These are phyloP conservation scores for Fonsecaea pugnacius DNA, from an alignment of 2,329 filamentous ascomycete genomes.

Conservation along the genomic window DNA sequence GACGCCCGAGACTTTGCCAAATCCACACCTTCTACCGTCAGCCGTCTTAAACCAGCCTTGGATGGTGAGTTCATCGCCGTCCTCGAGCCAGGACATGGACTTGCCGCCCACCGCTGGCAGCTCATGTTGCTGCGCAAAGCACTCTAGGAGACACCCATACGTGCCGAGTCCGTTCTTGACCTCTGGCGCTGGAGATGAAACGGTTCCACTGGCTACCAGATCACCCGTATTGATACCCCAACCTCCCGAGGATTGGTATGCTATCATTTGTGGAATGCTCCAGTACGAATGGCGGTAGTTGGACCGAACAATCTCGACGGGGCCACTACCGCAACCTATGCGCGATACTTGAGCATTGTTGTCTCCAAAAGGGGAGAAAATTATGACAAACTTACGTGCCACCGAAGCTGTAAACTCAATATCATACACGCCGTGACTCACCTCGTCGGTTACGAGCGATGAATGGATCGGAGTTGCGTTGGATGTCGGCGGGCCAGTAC, in stretches of 20 bases:
- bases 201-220: slow-evolving; percentile 17
- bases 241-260: slow-evolving; percentile 21
- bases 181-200: slow-evolving; percentile 17
- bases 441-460: slow-evolving; percentile 9
- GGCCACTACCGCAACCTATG: slow-evolving; percentile 1
- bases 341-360: background rate
- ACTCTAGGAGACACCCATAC: slow-evolving; percentile 18
- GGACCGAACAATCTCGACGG: slow-evolving; percentile 14
- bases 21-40: slow-evolving; percentile 17
- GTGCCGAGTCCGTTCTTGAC: slow-evolving; percentile 8
- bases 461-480: slow-evolving; percentile 4
- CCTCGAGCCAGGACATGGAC: slow-evolving; percentile 17
- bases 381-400: slow-evolving; percentile 6
- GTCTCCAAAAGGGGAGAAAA: background rate
- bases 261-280: slow-evolving; percentile 13
- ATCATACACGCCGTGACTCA: slow-evolving; percentile 19
- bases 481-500: slow-evolving; percentile 3
- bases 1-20: slow-evolving; percentile 14
- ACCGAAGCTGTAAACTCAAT: slow-evolving; percentile 14
- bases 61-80: slow-evolving; percentile 21
- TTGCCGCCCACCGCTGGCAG: slow-evolving; percentile 12
- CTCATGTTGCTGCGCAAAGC: background rate
- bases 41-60: slow-evolving; percentile 22
- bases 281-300: slow-evolving; percentile 17
- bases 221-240: slow-evolving; percentile 14